Conservation (phyloP, 257 asterid genomes). For the Striga asiatica region DNA sequence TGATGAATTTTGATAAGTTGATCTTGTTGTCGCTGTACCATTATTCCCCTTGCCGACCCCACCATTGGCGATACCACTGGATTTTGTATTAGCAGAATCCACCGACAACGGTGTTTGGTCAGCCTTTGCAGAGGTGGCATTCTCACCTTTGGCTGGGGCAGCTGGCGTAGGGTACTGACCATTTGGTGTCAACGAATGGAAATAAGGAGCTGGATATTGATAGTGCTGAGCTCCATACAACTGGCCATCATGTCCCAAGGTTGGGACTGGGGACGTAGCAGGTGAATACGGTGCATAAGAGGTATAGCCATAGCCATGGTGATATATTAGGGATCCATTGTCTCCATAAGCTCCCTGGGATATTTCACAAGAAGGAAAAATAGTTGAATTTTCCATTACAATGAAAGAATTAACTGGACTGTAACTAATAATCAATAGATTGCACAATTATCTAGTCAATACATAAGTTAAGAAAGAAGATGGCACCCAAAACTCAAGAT, state of each 20-base stretch:
- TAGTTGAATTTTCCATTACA: too few species aligned
- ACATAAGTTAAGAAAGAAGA: background rate
- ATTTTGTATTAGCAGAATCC: conserved; percentile 40
- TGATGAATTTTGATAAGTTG: conserved; percentile 30
- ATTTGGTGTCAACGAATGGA: conserved; percentile 42
- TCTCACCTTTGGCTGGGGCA: conserved; percentile 43
- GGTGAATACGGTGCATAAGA: conserved; percentile 58
- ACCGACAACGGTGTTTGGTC: conserved; percentile 41
- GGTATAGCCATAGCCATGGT: conserved; percentile 50
- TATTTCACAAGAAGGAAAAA: background rate
- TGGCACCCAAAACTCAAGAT: background rate
- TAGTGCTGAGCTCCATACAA: conserved; percentile 65
- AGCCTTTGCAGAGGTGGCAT: conserved; percentile 31
- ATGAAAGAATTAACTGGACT: too few species aligned
- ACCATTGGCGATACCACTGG: conserved; percentile 33
- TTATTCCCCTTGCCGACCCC: conserved; percentile 40
- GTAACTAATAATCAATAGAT: background rate
- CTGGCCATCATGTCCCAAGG: conserved; percentile 61
- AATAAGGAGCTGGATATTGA: conserved; percentile 54
- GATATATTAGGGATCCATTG: conserved; percentile 52
- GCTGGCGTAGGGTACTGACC: conserved; percentile 25
- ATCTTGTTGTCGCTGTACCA: conserved; percentile 22
- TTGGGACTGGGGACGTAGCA: conserved; percentile 51
- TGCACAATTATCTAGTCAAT: background rate
- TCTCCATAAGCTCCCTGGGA: conserved; percentile 62